Evolutionary conservation across 257 asterid genomes (phyloP).

Genomic region (Gynochthodes officinalis): DNA sequence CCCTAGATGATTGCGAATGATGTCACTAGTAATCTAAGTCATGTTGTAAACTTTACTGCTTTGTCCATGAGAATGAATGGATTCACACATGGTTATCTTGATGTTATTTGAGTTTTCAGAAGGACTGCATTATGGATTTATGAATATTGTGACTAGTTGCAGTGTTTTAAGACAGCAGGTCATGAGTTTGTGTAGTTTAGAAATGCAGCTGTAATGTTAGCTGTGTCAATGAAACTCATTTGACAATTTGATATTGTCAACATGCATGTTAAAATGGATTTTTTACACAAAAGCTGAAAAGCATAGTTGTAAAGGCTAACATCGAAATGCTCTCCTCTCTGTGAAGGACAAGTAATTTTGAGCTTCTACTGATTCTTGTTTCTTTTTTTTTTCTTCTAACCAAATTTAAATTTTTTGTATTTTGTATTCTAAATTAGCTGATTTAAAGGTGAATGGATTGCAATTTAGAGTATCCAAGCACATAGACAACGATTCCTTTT

Average conservation of each 20-base stretch:
- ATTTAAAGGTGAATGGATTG: neutral
- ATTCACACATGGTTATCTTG: neutral
- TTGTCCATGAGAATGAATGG: neutral
- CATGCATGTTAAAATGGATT: neutral
- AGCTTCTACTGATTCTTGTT: neutral
- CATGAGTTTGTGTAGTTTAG: neutral
- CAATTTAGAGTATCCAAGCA: too few species aligned
- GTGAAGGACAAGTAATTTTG: neutral
- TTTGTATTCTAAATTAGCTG: too few species aligned
- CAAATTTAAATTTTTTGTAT: too few species aligned
- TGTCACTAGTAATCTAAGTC: neutral
- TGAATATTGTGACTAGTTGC: neutral
- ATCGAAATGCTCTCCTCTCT: neutral
- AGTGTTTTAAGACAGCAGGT: neutral
- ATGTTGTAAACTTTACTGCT: neutral
- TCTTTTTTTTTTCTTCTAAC: neutral
- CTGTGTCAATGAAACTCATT: neutral
- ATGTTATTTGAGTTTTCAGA: constrained; percentile 2
- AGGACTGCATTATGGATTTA: neutral
- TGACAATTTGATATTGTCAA: neutral
- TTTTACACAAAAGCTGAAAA: neutral
- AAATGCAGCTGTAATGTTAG: neutral
- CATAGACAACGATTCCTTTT: too few species aligned
- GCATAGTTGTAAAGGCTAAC: neutral
- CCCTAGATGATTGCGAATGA: neutral